Evolutionary conservation across 352 stramenopile species (phyloP).

Genomic region (Saprolegnia diclina): DNA sequence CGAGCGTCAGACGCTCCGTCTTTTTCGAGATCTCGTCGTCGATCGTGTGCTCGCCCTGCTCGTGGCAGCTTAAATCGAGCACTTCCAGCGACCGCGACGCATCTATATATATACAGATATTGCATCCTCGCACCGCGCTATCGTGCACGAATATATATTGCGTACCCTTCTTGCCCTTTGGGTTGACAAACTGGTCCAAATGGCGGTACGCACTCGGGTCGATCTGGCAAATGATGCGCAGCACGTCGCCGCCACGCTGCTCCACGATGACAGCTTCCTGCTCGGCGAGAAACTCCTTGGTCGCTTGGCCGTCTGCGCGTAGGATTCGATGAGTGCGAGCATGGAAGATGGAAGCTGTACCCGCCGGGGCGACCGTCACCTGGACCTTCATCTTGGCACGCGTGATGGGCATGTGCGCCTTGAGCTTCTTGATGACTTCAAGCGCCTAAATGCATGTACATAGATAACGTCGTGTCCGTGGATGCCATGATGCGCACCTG

Average conservation of each 20-base stretch:
- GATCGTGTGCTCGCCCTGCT: conserved; percentile 88
- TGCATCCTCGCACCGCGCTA: not conserved
- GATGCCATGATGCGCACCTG: conserved; percentile 39
- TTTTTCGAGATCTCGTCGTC: conserved; percentile 89
- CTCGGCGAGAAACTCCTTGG: conserved; percentile 55
- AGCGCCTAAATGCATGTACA: conserved; percentile 52
- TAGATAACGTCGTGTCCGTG: not conserved
- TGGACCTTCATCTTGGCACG: conserved; percentile 96
- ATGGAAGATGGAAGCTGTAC: conserved; percentile 15
- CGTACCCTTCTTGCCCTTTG: conserved; percentile 44
- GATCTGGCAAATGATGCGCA: conserved; percentile 67
- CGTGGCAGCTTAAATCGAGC: conserved; percentile 88
- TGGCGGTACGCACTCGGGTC: conserved; percentile 69
- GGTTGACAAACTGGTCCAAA: conserved; percentile 56
- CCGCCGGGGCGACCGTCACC: conserved; percentile 50
- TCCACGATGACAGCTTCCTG: conserved; percentile 65
- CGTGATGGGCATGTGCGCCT: conserved; percentile 91
- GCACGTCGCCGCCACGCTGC: conserved; percentile 46
- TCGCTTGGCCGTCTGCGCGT: conserved; percentile 38
- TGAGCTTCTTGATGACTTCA: conserved; percentile 94
- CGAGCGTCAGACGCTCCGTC: conserved; percentile 49
- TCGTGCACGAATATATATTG: not conserved
- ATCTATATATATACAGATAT: not conserved
- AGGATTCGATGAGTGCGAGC: no score
- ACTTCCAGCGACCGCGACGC: conserved; percentile 80